Percentiles rank a stretch among this genome's conserved stretches.
phyloP scores from a whole-genome alignment of 192 early-diverging fungal genomes.

The Coemansia sp. region DNA sequence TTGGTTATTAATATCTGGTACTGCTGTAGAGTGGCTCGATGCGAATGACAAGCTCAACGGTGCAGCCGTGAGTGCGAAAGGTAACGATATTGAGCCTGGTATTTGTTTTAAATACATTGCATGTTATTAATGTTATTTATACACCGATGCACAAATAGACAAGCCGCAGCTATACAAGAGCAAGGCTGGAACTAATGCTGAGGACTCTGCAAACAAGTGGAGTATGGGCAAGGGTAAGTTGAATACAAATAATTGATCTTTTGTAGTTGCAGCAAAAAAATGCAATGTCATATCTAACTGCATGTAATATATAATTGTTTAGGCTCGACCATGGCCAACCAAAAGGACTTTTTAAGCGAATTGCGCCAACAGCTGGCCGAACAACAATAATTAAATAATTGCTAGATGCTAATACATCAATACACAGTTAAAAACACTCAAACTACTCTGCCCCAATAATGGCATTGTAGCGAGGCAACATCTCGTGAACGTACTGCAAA shows the following conservation, averaged over 20 bases:
- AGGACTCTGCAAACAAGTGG: slow-evolving; percentile 20
- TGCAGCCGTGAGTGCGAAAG: slow-evolving; percentile 5
- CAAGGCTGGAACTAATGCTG: background rate
- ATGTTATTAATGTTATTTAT: background rate
- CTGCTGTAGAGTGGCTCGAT: slow-evolving; percentile 47
- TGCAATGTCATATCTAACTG: background rate
- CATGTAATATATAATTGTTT: slow-evolving; percentile 3
- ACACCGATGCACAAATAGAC: slow-evolving; percentile 18
- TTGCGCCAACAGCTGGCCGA: slow-evolving; percentile 35
- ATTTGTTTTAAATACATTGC: background rate
- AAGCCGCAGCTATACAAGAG: slow-evolving; percentile 33
- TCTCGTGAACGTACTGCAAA: slow-evolving; percentile 51
- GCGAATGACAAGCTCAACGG: slow-evolving; percentile 30
- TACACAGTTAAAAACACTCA: too few relatives aligned
- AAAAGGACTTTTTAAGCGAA: slow-evolving; percentile 50
- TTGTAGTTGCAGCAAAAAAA: too few relatives aligned
- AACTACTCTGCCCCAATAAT: slow-evolving; percentile 48
- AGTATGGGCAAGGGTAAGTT: slow-evolving; percentile 32
- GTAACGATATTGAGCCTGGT: slow-evolving; percentile 1
- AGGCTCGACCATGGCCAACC: slow-evolving; percentile 51
- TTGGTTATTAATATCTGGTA: too few relatives aligned
- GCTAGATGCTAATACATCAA: background rate
- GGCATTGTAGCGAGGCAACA: slow-evolving; percentile 55
- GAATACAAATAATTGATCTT: background rate
- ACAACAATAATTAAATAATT: background rate